Evolutionary conservation across 129 eudicot species (phyloP).

Genomic region (sunflower (Helianthus annuus)): HanXRQr2.0-SUNRISE NC_035446.2:171098999-171099498

Average conservation of each 20-base stretch:
- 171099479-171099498: no score
- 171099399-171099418: no score
- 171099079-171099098: conserved; percentile 52
- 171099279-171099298: background rate
- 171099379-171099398: no score
- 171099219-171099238: conserved; percentile 39
- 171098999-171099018: background rate
- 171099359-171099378: no score
- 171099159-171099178: conserved; percentile 43
- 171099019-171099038: background rate
- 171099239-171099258: conserved; percentile 30
- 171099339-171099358: no score
- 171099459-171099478: no score
- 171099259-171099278: conserved; percentile 43
- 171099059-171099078: background rate
- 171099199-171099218: conserved; percentile 59
- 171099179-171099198: conserved; percentile 55
- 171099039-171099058: background rate
- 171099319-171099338: no score
- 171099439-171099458: no score
- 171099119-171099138: conserved; percentile 48
- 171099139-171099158: conserved; percentile 57
- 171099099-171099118: conserved; percentile 48
- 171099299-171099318: no score
- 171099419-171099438: no score